phyloP scores from a whole-genome alignment of 2,329 filamentous ascomycete genomes.

The Lecanosticta acicola region DNA sequence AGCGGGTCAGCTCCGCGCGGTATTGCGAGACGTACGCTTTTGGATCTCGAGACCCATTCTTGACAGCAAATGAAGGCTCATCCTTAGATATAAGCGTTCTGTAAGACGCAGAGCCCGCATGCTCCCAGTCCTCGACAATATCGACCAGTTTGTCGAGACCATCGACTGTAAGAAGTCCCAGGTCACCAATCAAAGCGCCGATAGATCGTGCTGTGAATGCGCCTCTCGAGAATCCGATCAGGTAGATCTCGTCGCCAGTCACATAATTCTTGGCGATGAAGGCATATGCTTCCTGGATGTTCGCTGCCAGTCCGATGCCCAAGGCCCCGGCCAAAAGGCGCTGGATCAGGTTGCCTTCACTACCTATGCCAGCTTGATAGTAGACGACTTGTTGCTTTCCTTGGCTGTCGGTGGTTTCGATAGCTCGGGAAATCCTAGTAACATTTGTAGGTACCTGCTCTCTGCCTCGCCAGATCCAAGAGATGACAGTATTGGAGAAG shows the following conservation, averaged over 20 bases:
- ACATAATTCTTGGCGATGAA: slow-evolving; percentile 58
- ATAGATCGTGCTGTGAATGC: slow-evolving; percentile 41
- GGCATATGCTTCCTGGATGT: slow-evolving; percentile 58
- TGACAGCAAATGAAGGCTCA: slow-evolving; percentile 11
- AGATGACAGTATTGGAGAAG: slow-evolving; percentile 14
- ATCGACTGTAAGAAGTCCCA: slow-evolving; percentile 37
- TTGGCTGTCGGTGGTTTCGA: slow-evolving; percentile 27
- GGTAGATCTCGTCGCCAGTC: slow-evolving; percentile 33
- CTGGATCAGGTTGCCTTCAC: slow-evolving; percentile 29
- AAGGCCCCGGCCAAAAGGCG: slow-evolving; percentile 30
- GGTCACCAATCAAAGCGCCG: slow-evolving; percentile 40
- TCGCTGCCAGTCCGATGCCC: slow-evolving; percentile 32
- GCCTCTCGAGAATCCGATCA: slow-evolving; percentile 44
- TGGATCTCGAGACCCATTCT: slow-evolving; percentile 8
- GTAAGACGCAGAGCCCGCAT: slow-evolving; percentile 25
- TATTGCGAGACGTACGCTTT: slow-evolving; percentile 26
- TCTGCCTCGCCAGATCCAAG: slow-evolving; percentile 11
- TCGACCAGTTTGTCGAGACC: slow-evolving; percentile 29
- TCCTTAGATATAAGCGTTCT: slow-evolving; percentile 15
- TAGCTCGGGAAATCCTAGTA: slow-evolving; percentile 31
- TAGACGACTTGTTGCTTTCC: slow-evolving; percentile 34
- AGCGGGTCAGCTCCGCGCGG: slow-evolving; percentile 16
- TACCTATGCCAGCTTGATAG: slow-evolving; percentile 35
- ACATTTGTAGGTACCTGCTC: slow-evolving; percentile 31
- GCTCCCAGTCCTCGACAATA: slow-evolving; percentile 31